Percentiles rank a stretch among this genome's conserved stretches.
Evolutionary conservation across 2,329 filamentous ascomycete genomes (phyloP).

Genomic region (Clarireedia hainanense): DNA sequence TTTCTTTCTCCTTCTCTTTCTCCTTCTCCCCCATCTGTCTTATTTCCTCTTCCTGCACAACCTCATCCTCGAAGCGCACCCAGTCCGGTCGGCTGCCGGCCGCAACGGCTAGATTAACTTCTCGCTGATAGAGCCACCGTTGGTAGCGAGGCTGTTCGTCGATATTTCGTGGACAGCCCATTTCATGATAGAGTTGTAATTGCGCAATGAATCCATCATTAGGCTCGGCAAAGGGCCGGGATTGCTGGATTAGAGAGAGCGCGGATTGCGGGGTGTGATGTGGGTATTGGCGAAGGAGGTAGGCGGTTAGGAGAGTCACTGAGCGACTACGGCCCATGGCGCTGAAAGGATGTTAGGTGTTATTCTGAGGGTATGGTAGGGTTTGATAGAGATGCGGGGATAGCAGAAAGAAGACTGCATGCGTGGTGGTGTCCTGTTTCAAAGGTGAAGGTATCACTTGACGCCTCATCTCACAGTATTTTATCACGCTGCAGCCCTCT

Average conservation of each 20-base stretch:
- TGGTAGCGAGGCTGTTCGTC: constrained; percentile 71
- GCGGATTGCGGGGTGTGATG: constrained; percentile 43
- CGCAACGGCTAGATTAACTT: constrained; percentile 59
- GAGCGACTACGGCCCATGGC: constrained; percentile 96
- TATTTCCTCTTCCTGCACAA: constrained; percentile 29
- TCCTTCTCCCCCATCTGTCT: constrained; percentile 15
- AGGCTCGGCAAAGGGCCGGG: constrained; percentile 73
- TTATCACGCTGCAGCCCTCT: neutral
- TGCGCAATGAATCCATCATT: constrained; percentile 90
- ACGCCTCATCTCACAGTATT: neutral
- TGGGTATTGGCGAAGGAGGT: constrained; percentile 64
- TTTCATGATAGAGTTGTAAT: constrained; percentile 76
- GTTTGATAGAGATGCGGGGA: neutral
- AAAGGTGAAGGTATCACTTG: neutral
- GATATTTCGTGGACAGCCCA: constrained; percentile 67
- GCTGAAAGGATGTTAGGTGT: constrained; percentile 40
- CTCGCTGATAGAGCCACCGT: constrained; percentile 62
- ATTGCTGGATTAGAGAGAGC: constrained; percentile 59
- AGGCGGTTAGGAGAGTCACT: constrained; percentile 75
- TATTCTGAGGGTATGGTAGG: neutral
- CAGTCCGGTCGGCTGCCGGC: constrained; percentile 71
- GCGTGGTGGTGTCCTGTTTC: neutral
- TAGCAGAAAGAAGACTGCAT: neutral
- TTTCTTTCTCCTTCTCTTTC: constrained; percentile 37
- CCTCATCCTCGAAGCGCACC: constrained; percentile 76